These are phyloP conservation scores for Verbena officinalis DNA, from an alignment of 257 asterid species.

Conservation along the genomic window DNA sequence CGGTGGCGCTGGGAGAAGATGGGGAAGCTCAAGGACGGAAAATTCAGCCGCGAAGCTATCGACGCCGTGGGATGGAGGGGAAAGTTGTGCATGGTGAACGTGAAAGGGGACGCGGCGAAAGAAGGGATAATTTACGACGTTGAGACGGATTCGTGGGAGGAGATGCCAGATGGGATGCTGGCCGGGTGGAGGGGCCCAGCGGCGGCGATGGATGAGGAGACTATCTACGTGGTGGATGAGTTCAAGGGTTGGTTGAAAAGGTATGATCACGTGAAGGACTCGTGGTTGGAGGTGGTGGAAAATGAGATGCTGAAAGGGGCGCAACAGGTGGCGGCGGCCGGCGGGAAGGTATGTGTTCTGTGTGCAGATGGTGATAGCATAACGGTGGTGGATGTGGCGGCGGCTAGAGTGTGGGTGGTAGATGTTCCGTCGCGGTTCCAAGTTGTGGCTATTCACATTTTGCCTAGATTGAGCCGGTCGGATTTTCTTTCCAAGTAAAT, in stretches of 20 bases:
- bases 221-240: constrained; percentile 65
- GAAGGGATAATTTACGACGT: constrained; percentile 67
- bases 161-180: constrained; percentile 88
- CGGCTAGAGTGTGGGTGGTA: constrained; percentile 50
- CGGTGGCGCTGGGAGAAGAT: constrained; percentile 62
- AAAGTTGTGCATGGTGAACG: constrained; percentile 84
- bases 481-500: constrained; percentile 5
- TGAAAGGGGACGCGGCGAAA: constrained; percentile 66
- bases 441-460: constrained; percentile 51
- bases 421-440: constrained; percentile 58
- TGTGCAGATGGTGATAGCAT: constrained; percentile 43
- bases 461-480: constrained; percentile 55
- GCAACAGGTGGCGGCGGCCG: constrained; percentile 52
- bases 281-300: constrained; percentile 57
- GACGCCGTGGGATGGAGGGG: constrained; percentile 86
- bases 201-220: constrained; percentile 77
- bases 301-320: constrained; percentile 51
- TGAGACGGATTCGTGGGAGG: constrained; percentile 50
- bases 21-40: constrained; percentile 55
- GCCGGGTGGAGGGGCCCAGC: constrained; percentile 86
- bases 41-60: constrained; percentile 84
- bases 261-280: constrained; percentile 51
- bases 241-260: constrained; percentile 53
- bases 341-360: constrained; percentile 68
- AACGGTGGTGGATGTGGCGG: constrained; percentile 68